A percentile compares a stretch with the other conserved stretches of the same genome.
phyloP scores from a whole-genome alignment of 768 basidiomycete genomes.

The Boletellus ananiceps region DNA sequence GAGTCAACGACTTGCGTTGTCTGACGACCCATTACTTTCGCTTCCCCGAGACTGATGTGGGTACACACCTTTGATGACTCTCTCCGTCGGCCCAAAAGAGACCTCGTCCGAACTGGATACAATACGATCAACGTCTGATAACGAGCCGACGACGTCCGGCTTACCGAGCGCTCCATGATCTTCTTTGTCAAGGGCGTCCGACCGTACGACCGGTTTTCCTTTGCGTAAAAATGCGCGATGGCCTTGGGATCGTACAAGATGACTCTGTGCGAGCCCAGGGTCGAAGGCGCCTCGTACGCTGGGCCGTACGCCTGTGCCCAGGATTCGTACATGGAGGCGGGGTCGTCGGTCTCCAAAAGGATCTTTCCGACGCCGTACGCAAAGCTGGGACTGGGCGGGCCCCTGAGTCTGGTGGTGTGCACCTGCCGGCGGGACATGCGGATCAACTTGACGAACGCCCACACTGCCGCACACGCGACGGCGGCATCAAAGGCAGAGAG shows the following conservation, averaged over 20 bases:
- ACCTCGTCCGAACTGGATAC: constrained; percentile 25
- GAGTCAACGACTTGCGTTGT: constrained; percentile 26
- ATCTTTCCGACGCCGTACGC: constrained; percentile 13
- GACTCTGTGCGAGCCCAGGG: constrained; percentile 10
- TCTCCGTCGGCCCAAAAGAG: constrained; percentile 35
- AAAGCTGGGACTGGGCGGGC: constrained; percentile 15
- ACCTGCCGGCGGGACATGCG: constrained; percentile 7
- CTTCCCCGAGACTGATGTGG: neutral
- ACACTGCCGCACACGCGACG: neutral
- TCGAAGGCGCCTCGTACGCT: constrained; percentile 8
- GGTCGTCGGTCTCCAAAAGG: constrained; percentile 1
- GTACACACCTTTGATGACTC: constrained; percentile 37
- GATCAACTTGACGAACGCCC: constrained; percentile 7
- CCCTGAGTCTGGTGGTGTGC: constrained; percentile 14
- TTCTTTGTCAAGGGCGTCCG: constrained; percentile 33
- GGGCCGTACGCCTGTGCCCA: constrained; percentile 21
- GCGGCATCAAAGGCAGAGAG: constrained; percentile 1
- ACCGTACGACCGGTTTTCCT: constrained; percentile 33
- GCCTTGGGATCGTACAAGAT: constrained; percentile 40
- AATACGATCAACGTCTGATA: neutral
- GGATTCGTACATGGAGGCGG: constrained; percentile 10
- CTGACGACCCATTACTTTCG: constrained; percentile 1
- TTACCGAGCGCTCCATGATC: constrained; percentile 29
- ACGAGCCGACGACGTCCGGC: neutral
- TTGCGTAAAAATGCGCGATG: constrained; percentile 9